Percentiles rank a stretch among this genome's conserved stretches.
phyloP scores from a whole-genome alignment of 345 rosid species.

The Melaleuca alternifolia region DNA sequence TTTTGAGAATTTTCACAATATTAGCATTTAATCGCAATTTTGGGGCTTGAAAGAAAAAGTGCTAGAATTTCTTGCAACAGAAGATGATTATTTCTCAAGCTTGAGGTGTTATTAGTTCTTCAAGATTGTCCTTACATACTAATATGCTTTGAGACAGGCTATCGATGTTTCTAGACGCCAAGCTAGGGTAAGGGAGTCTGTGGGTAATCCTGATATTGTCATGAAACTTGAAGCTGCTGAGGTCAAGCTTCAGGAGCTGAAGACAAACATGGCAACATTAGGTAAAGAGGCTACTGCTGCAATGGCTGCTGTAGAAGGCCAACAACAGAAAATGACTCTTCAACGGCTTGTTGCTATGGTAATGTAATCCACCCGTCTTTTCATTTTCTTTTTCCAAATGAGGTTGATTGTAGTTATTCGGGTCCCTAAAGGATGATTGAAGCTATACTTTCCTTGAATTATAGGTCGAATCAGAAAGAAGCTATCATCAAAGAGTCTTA shows the following conservation, averaged over 20 bases:
- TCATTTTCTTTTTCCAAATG: neutral
- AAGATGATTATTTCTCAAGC: neutral
- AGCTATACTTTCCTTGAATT: neutral
- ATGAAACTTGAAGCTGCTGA: slow-evolving; percentile 85
- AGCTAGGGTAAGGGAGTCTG: slow-evolving; percentile 68
- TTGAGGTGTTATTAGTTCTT: neutral
- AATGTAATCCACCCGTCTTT: neutral
- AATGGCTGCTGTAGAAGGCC: slow-evolving; percentile 91
- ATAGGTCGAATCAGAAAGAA: slow-evolving; percentile 89
- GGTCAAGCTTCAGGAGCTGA: slow-evolving; percentile 68
- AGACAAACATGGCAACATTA: slow-evolving; percentile 61
- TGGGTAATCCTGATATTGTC: slow-evolving; percentile 49
- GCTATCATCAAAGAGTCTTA: slow-evolving; percentile 74
- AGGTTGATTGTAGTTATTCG: neutral
- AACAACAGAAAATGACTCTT: slow-evolving; percentile 87
- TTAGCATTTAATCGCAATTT: neutral
- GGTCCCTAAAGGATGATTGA: neutral
- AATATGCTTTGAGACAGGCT: slow-evolving; percentile 50
- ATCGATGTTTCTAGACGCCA: slow-evolving; percentile 86
- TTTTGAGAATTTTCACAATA: neutral
- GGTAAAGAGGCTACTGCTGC: slow-evolving; percentile 91
- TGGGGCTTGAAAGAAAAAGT: neutral
- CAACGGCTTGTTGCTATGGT: slow-evolving; percentile 93
- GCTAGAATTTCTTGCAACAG: neutral
- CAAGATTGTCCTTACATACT: neutral